A percentile compares a stretch with the other conserved stretches of the same genome.
phyloP scores from a whole-genome alignment of 495 filamentous ascomycete species.

The Immersiella caudata region DNA sequence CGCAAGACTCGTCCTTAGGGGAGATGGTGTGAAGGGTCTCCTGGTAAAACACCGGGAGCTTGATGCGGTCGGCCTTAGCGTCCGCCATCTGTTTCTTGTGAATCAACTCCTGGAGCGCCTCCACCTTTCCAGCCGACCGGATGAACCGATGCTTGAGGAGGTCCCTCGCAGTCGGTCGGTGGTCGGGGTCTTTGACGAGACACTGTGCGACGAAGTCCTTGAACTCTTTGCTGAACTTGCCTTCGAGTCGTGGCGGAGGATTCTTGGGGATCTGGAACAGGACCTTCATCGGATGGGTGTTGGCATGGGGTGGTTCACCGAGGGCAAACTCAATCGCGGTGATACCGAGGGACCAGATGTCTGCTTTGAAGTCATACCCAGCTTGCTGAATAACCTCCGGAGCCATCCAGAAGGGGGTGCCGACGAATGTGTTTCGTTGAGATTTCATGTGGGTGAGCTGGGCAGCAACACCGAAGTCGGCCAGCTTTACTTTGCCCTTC shows the following conservation, averaged over 20 bases:
- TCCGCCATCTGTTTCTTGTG: constrained; percentile 81
- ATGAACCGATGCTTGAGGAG: constrained; percentile 91
- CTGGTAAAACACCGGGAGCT: constrained; percentile 80
- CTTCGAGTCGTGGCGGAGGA: constrained; percentile 81
- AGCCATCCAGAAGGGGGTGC: constrained; percentile 99
- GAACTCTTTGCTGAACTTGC: constrained; percentile 85
- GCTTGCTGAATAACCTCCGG: constrained; percentile 97
- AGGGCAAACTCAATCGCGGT: constrained; percentile 92
- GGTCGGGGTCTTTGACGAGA: constrained; percentile 85
- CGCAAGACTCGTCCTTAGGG: constrained; percentile 70
- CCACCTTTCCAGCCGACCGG: constrained; percentile 77
- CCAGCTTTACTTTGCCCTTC: constrained; percentile 91
- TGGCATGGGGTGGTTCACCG: constrained; percentile 89
- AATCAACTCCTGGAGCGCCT: constrained; percentile 84
- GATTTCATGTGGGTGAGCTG: constrained; percentile 98
- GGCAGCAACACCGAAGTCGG: constrained; percentile 96
- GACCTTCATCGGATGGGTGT: constrained; percentile 96
- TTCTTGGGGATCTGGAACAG: constrained; percentile 97
- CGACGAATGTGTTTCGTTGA: constrained; percentile 97
- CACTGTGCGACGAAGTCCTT: constrained; percentile 92
- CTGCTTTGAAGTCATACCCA: constrained; percentile 95
- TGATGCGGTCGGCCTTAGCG: constrained; percentile 60
- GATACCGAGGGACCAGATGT: constrained; percentile 97
- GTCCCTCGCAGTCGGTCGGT: constrained; percentile 81
- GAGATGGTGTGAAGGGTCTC: constrained; percentile 82